A percentile compares a stretch with the other conserved stretches of the same genome.
Evolutionary conservation across 2,329 filamentous ascomycete genomes (phyloP).

Genomic region (Xylaria sp.): DNA sequence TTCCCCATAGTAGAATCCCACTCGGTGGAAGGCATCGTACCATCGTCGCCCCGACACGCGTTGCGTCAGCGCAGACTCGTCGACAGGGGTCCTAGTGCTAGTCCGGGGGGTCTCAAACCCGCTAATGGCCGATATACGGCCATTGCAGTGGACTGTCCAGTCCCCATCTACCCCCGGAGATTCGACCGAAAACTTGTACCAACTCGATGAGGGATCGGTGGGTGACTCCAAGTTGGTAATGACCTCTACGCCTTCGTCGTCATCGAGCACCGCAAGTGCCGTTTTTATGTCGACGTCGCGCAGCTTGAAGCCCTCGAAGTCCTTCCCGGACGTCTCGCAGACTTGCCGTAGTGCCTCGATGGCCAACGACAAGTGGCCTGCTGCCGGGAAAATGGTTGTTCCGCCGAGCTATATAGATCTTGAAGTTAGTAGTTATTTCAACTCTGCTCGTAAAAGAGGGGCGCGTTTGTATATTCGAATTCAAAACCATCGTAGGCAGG

Average conservation of each 20-base stretch:
- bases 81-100: slow-evolving; percentile 16
- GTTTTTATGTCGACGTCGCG: slow-evolving; percentile 48
- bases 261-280: slow-evolving; percentile 49
- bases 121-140: slow-evolving; percentile 28
- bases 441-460: slow-evolving; percentile 36
- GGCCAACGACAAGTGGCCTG: slow-evolving; percentile 38
- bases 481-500: background rate
- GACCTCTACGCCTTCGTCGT: slow-evolving; percentile 48
- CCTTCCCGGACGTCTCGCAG: slow-evolving; percentile 36
- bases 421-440: slow-evolving; percentile 37
- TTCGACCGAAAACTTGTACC: slow-evolving; percentile 40
- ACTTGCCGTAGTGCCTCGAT: slow-evolving; percentile 38
- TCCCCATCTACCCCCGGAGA: slow-evolving; percentile 28
- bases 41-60: slow-evolving; percentile 46
- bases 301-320: slow-evolving; percentile 40
- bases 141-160: slow-evolving; percentile 37
- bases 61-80: slow-evolving; percentile 39
- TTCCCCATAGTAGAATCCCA: slow-evolving; percentile 54
- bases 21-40: slow-evolving; percentile 50
- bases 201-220: slow-evolving; percentile 28
- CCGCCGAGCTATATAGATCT: slow-evolving; percentile 32
- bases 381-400: slow-evolving; percentile 38
- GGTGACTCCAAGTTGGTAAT: slow-evolving; percentile 44
- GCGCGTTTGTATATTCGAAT: no score
- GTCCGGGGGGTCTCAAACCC: background rate